Base-by-base conservation (phyloP, 2,329 filamentous ascomycete species). In the Trichoderma koningiopsis region DNA sequence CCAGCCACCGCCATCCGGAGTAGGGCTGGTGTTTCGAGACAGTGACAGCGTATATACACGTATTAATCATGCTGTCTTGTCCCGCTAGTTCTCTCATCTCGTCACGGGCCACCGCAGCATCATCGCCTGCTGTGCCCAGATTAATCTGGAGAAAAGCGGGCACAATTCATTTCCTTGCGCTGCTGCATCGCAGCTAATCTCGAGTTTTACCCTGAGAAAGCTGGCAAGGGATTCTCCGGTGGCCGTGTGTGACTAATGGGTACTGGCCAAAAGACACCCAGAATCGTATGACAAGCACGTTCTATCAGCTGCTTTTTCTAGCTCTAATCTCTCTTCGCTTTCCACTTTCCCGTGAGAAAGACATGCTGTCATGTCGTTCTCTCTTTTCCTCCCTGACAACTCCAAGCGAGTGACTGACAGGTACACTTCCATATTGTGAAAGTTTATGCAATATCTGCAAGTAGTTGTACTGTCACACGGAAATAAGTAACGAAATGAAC, bases 251-350 rank as follows among this genome's bases (percentile, higher is more conserved):
- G 47, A n/a, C 47, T 43, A 24, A 49, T n/a, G 47, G 24, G 40
- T n/a, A 43, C 6, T 24, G n/a, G 47, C 43, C 40, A 33, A 56
- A 19, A 40, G 33, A 7, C 37, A 37, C 62, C 62, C 52, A 14
- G 37, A 47, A 59, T 67, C 63, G 63, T 67, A 67, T 40, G 63
- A 67, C 40, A 33, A n/a, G 49, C 55, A 43, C 53, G 55, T 67
- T 59, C 29, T 55, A 67, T 59, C 60, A 47, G 33, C 56, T 24
- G n/a, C 56, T 37, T 8, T 31, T 37, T 11, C 33, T 22, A n/a
- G n/a, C 1, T 10, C 7, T 4, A 19, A 43, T 43, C 40, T 43
- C 37, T 40, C 40, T 43, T 43, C 40, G 16, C n/a, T 49, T 24
- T 49, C n/a, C 33, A n/a, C 33, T 37, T 58, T 37, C 31, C 31